Evolutionary conservation across 2,329 filamentous ascomycete species (phyloP), one percentile per base, ranked within the genome.

Genomic region (Tricladium varicosporioides): DNA sequence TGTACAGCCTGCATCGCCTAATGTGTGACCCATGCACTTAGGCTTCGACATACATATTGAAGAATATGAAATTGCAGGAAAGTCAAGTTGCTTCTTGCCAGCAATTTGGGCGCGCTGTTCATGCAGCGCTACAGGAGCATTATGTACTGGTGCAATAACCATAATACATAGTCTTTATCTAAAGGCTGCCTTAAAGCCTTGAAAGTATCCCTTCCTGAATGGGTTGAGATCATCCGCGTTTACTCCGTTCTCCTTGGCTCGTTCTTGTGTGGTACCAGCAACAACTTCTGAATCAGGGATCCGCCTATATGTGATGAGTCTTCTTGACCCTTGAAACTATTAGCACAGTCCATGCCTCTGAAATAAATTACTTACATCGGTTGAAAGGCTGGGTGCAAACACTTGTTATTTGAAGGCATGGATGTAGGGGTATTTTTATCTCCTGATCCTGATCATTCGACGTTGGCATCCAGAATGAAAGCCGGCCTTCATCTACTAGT

Each of bases 381-480:
- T 91, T 93, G 71, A 99, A 99, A 0, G 82, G 79, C 71, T 99
- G 94, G 5, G 89, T 84, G 69, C 92, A 96, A 31, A 92, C 82
- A 45, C 82, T 85, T 16, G 92, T 80, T 19, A 93, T 75, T 66
- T 88, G 82, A 13, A 99, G 75, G 56, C 82, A 84, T 0, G 89
- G 88, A 70, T 97, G 91, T 16, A 79, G 80, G 0, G 93, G 93
- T 13, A 93, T 81, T 0, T 84, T 78, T 18, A 96, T 84, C 69
- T 93, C 89, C 57, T 87, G 82, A 48, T 91, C 82, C 64, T 91
- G 83, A 59, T 89, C 86, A 68, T 91, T 92, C 27, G 91, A 87
- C 0, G 92, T 96, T 0, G 94, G 94, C 90, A 97, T 96, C 94
- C 94, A 99, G 78, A 99, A 95, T 7, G 89, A 90, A 9, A 99